Conservation (phyloP, 2,329 filamentous ascomycete genomes). For the Colletotrichum musicola region DNA sequence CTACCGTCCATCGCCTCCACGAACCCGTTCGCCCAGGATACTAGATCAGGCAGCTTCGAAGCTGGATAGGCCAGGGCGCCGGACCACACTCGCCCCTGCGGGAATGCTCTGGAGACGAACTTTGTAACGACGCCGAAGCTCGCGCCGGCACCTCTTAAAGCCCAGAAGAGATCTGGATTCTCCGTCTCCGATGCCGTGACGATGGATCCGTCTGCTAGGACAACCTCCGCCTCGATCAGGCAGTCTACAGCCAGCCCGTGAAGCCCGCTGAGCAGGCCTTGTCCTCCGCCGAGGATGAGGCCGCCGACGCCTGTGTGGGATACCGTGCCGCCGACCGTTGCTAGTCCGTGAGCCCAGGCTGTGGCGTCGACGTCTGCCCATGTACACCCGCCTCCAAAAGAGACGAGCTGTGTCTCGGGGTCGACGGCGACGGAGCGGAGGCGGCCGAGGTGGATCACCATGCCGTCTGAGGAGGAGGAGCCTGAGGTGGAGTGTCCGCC, state of each 20-base stretch:
- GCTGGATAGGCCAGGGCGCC: constrained; percentile 46
- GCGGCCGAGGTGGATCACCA: constrained; percentile 67
- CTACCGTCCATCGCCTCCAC: constrained; percentile 45
- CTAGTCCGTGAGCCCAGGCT: constrained; percentile 63
- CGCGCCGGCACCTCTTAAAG: constrained; percentile 54
- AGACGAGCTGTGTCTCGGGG: constrained; percentile 56
- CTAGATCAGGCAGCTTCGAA: constrained; percentile 45
- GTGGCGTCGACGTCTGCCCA: constrained; percentile 68
- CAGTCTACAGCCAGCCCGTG: constrained; percentile 64
- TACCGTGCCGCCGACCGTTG: constrained; percentile 72
- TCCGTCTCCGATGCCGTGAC: constrained; percentile 56
- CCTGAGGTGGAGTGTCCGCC: constrained; percentile 69
- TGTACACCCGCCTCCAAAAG: constrained; percentile 62
- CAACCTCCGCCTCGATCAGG: constrained; percentile 53
- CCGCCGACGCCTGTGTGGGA: constrained; percentile 73
- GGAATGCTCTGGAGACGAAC: constrained; percentile 50
- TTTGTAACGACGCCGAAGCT: constrained; percentile 59
- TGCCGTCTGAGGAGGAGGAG: constrained; percentile 60
- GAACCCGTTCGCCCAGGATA: constrained; percentile 45
- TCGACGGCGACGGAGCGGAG: constrained; percentile 66
- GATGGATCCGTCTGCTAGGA: constrained; percentile 53
- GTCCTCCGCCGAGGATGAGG: constrained; percentile 69
- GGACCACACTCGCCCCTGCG: constrained; percentile 49
- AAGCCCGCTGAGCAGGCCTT: constrained; percentile 66
- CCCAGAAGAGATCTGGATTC: constrained; percentile 59